Percentiles rank a stretch among this genome's conserved stretches.
Conservation (phyloP, 2,329 filamentous ascomycete species). For the Simplicillium sp. region DNA sequence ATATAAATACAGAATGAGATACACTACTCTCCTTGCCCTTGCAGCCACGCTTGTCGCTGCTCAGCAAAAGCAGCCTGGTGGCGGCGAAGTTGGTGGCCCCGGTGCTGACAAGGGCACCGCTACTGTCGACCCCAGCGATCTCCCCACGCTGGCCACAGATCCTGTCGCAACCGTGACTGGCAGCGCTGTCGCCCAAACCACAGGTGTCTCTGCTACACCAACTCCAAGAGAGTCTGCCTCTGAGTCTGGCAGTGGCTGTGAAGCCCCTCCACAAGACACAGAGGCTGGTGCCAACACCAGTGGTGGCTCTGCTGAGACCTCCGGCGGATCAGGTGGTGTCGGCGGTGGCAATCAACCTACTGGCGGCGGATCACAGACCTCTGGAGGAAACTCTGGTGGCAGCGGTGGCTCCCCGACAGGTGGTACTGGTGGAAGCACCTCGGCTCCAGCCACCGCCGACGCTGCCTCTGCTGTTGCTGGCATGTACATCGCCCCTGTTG, state of each 20-base stretch:
- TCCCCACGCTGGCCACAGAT: not conserved
- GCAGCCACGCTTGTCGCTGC: constrained; percentile 4
- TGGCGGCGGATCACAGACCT: not conserved
- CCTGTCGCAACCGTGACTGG: not conserved
- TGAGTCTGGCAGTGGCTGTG: too few species aligned
- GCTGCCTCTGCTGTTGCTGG: constrained; percentile 3
- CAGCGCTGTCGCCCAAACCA: not conserved
- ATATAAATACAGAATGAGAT: constrained; percentile 5
- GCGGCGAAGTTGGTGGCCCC: not conserved
- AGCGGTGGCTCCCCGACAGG: not conserved
- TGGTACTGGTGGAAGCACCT: not conserved
- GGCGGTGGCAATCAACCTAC: not conserved
- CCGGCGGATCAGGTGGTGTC: too few species aligned
- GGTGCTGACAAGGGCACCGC: not conserved
- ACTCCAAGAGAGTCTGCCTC: too few species aligned
- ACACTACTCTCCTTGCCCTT: constrained; percentile 4
- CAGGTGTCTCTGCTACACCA: too few species aligned
- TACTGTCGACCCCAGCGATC: not conserved
- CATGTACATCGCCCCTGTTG: constrained; percentile 5
- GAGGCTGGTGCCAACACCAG: too few species aligned
- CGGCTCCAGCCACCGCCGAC: not conserved
- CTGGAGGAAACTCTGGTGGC: not conserved
- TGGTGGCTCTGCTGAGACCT: too few species aligned
- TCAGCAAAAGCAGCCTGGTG: not conserved
- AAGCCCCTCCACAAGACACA: too few species aligned